Evolutionary conservation across 1,284 basidiomycete species (phyloP).

Genomic region (Ustilago hordei): DNA sequence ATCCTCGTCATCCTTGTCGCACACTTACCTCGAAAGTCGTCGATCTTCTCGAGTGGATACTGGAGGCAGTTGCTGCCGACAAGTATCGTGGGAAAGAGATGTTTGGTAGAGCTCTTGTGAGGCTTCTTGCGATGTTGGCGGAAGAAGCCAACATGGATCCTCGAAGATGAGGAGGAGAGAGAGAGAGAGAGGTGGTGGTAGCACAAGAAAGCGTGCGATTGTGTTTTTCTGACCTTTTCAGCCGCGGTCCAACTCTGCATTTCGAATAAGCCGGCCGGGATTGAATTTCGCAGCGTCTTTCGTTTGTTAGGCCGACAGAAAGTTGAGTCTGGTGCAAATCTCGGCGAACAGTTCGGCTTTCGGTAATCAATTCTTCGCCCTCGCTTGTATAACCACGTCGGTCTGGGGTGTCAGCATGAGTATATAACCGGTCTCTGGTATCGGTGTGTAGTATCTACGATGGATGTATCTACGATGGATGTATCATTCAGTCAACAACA

Average conservation of each 20-base stretch:
- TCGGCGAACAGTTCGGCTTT: conserved; percentile 22
- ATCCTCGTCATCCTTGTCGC: not conserved
- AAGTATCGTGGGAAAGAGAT: not conserved
- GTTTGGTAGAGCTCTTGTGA: conserved; percentile 6
- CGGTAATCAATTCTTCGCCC: not conserved
- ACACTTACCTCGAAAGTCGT: conserved; percentile 3
- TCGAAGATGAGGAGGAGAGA: not conserved
- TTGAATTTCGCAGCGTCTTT: not conserved
- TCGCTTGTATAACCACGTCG: no score
- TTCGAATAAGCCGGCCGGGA: not conserved
- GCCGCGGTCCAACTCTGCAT: conserved; percentile 23
- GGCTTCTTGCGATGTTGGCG: conserved; percentile 10
- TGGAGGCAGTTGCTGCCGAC: not conserved
- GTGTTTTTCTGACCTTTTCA: conserved; percentile 1
- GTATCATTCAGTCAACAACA: no score
- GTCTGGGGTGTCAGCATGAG: no score
- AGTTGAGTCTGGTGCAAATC: not conserved
- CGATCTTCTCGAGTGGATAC: not conserved
- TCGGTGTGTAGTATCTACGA: no score
- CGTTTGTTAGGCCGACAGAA: conserved; percentile 5
- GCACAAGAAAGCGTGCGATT: not conserved
- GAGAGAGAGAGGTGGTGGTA: not conserved
- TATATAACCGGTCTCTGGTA: no score
- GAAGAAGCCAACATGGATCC: conserved; percentile 1
- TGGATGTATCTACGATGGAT: no score